Evolutionary conservation across 1,284 basidiomycete species (phyloP), one percentile per base, ranked within the genome.

Genomic region (Sparassis latifolia): DNA sequence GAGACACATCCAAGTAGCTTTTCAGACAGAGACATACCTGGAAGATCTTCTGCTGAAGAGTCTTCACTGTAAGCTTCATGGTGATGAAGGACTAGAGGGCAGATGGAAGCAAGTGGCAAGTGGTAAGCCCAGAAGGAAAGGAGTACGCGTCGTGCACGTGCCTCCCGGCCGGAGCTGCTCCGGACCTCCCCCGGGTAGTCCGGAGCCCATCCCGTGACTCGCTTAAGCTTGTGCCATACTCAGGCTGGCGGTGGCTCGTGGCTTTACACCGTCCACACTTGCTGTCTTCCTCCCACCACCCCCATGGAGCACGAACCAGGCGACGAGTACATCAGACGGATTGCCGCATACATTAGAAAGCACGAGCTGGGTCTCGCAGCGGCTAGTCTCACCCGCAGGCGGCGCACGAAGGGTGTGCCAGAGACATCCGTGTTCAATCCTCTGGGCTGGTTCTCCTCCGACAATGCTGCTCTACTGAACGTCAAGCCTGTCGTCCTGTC

Each of bases 61-160:
- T 97, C 75, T 97, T 97, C 66, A 97, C 77, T 28, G 92, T 96
- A 68, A 97, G 78, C 78, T 92, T 91, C 89, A 94, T 92, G 65
- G 66, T 82, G 51, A 52, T 61, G 54, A 1, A 42, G 37, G 30
- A 44, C 33, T 37, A 33, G 42, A 51, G 51, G 55, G 48, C 32
- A 47, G 33, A 44, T 48, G 48, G 42, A 39, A 43, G 48, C 40
- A 50, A 44, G 55, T 12, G 35, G 35, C 35, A 6, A 37, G 35
- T 37, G 35, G 7, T 37, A 6, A 20, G 20, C 20, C 20, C 20
- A 20, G 20, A 20, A 20, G 20, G 10, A 10, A 27, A 42, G 40
- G 40, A 28, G 40, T 42, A 55, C 56, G 57, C 59, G 60, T 60
- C 63, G 12, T 37, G 50, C 57, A 58, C 57, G 57, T 57, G 57